Evolutionary conservation across 2,329 filamentous ascomycete species (phyloP), one percentile per base, ranked within the genome.

Genomic region (Neopestalotiopsis sp.): DNA sequence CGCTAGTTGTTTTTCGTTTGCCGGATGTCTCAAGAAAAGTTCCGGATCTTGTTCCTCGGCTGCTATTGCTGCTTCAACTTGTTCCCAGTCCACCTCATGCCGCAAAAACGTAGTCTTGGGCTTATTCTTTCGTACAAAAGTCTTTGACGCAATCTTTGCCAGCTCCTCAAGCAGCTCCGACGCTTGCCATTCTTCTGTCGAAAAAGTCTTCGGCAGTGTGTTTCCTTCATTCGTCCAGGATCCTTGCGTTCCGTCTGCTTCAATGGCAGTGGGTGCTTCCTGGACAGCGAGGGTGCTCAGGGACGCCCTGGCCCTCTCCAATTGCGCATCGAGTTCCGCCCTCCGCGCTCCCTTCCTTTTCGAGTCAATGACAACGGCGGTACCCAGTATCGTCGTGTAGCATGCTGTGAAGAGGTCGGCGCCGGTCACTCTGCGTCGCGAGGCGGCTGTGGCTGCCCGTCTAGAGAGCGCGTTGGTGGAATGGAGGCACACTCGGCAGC

Each of bases 301-400:
- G 66, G 85, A 84, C 68, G 83, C 79, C 69, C 82, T 85, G 6
- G 86, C 85, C 66, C 87, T 83, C 34, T 86, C 85, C 72, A 93
- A 86, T 68, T 88, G 86, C 24, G 80, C 76, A 67, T 94, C 90
- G 81, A 92, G 88, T 71, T 90, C 85, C 70, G 83, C 83, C 61
- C 87, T 84, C 71, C 88, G 84, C 56, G 83, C 81, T 67, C 88
- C 84, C 76, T 93, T 93, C 38, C 81, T 77, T 34, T 84, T 82
- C 5, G 88, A 87, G 77, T 94, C 92, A 38, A 88, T 81, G 3
- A 91, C 81, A 12, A 90, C 86, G 1, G 90, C 91, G 2, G 89
- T 88, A 4, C 89, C 90, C 74, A 92, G 87, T 67, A 91, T 86
- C 42, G 89, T 88, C 32, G 91, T 91, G 75, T 93, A 93, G 77